A percentile compares a stretch with the other conserved stretches of the same genome.
phyloP scores from a whole-genome alignment of 345 rosid species.

The Syzygium aqueum region DNA sequence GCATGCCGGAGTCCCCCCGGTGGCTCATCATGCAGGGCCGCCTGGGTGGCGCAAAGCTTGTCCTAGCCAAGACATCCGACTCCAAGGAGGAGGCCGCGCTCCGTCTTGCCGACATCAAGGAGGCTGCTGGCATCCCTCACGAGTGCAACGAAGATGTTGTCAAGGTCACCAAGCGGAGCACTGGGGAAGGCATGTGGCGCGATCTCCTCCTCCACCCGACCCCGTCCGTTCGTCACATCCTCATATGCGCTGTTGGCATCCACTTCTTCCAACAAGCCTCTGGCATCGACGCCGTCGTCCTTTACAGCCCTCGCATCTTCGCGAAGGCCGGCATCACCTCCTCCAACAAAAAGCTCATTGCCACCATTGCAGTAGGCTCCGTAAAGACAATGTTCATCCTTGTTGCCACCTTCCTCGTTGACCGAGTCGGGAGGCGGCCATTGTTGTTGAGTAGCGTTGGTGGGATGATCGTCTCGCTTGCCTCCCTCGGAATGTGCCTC shows the following conservation, averaged over 20 bases:
- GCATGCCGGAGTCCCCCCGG: conserved; percentile 96
- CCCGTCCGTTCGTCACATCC: conserved; percentile 52
- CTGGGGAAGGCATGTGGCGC: conserved; percentile 70
- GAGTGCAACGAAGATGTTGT: conserved; percentile 79
- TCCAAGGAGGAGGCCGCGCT: conserved; percentile 44
- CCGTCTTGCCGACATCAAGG: conserved; percentile 70
- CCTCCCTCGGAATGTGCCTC: conserved; percentile 24
- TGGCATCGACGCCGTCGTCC: conserved; percentile 77
- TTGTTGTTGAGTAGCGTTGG: conserved; percentile 63
- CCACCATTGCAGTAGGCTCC: conserved; percentile 74
- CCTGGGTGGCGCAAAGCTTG: conserved; percentile 66
- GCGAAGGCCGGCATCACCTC: conserved; percentile 62
- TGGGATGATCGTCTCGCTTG: conserved; percentile 57
- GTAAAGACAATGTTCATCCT: conserved; percentile 61
- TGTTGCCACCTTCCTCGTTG: conserved; percentile 70
- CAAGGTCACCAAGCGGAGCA: conserved; percentile 21
- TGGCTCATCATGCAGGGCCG: conserved; percentile 96
- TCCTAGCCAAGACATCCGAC: conserved; percentile 74
- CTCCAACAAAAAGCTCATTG: conserved; percentile 33
- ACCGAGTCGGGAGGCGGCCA: conserved; percentile 70
- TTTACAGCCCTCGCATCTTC: conserved; percentile 76
- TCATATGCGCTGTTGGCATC: conserved; percentile 57
- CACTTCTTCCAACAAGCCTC: conserved; percentile 77
- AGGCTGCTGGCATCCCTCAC: conserved; percentile 67
- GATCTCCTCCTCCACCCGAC: conserved; percentile 61